Conservation (phyloP, 306 rosid species). For the Citrullus colocynthis region DNA sequence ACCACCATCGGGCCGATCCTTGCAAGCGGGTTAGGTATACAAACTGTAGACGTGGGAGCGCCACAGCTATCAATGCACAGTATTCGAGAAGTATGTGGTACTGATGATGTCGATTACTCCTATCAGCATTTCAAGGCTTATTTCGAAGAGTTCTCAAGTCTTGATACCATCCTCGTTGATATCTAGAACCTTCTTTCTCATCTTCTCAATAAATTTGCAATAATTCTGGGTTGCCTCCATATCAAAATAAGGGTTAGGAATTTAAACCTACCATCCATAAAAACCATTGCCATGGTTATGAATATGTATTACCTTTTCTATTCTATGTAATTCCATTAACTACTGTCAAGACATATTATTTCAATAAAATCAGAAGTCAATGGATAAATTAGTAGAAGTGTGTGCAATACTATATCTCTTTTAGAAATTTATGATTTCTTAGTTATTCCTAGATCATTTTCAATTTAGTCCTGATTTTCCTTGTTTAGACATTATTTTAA, state of each 20-base stretch:
- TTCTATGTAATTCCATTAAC: not conserved
- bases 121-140: constrained; percentile 80
- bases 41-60: constrained; percentile 89
- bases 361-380: not conserved
- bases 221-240: not conserved
- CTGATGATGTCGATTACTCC: constrained; percentile 66
- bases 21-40: constrained; percentile 87
- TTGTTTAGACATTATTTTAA: no score
- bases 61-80: constrained; percentile 98
- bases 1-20: constrained; percentile 96
- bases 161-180: constrained; percentile 52
- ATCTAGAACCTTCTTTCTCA: constrained; percentile 13
- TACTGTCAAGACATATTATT: not conserved
- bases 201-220: not conserved
- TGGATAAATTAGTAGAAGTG: no score
- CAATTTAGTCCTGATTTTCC: no score
- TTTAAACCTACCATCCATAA: not conserved
- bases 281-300: not conserved
- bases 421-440: no score
- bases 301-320: not conserved
- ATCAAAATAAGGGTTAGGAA: not conserved
- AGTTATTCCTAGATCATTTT: no score
- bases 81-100: constrained; percentile 77
- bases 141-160: constrained; percentile 44
- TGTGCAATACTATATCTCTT: no score